phyloP scores from a whole-genome alignment of 179 eudicot species.

The Silene vulgaris region DNA sequence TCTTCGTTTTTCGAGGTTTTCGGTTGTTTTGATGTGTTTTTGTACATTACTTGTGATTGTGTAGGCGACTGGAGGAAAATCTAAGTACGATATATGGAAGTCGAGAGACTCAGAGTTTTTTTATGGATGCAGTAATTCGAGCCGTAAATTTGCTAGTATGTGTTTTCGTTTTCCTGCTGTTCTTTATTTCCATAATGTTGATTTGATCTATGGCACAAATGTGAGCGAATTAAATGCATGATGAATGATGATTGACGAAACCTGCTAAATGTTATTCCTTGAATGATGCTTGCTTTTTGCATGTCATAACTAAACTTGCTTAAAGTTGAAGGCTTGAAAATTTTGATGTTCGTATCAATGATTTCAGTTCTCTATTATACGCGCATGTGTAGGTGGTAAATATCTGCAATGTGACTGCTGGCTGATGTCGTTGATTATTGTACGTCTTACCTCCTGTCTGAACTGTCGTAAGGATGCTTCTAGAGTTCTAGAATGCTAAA shows the following conservation, averaged over 20 bases:
- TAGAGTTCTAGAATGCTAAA: neutral
- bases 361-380: neutral
- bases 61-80: slow-evolving; percentile 52
- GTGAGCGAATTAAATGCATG: no score
- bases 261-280: neutral
- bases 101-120: slow-evolving; percentile 55
- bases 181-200: neutral
- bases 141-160: slow-evolving; percentile 60
- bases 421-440: neutral
- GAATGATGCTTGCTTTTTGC: neutral
- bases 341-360: neutral
- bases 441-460: neutral
- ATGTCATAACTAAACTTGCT: neutral
- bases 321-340: neutral
- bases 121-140: slow-evolving; percentile 67
- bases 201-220: neutral
- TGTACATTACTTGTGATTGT: slow-evolving; percentile 25
- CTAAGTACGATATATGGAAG: slow-evolving; percentile 62
- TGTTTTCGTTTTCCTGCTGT: slow-evolving; percentile 11
- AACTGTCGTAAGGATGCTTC: neutral
- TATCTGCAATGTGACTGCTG: neutral
- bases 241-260: neutral
- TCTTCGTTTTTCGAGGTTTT: slow-evolving; percentile 5
- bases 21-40: slow-evolving; percentile 31
- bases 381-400: neutral